Base-by-base conservation (phyloP, 805 yeast genomes). In the Sugiyamaella marilandica region DNA sequence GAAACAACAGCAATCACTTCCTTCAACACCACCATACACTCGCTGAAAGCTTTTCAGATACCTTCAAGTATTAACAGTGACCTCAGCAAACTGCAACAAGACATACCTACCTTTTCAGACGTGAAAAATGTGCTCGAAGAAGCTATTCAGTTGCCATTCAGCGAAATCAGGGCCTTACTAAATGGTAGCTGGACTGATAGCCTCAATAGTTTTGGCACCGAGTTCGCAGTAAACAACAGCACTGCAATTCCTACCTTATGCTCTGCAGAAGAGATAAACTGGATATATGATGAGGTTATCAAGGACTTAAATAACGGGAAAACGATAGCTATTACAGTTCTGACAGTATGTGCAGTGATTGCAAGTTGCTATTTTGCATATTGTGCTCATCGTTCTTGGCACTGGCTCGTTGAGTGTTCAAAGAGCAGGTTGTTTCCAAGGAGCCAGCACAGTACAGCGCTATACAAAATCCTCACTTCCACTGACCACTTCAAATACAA, bases 51-150 rank as follows among this genome's bases (percentile, higher is more conserved):
- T 54, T 66, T 92, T 52, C 64, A 78, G 13, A 85, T 94, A 10
- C 88, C 97, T 1, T 61, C 80, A 0, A 69, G 82, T 0, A 82
- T 91, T 41, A 79, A 87, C 57, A 65, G 66, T 1, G 79, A 82
- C 29, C 71, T 94, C 14, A 77, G 78, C 2, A 57, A 62, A 0
- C 66, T 90, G 41, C 70, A 78, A 18, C 67, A 70, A 0, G 71
- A 79, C 1, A 69, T 85, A 0, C 95, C 95, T 0, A 78, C 80
- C 55, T 88, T 88, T 65, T 79, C 77, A 2, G 74, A 76, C 7
- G 83, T 88, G 2, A 77, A 82, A 62, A 79, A 82, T 54, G 75
- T 76, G 18, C 82, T 94, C 0, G 74, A 80, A 41, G 52, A 63
- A 0, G 59, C 82, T 37, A 75, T 92, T 8, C 68, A 76, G 2